Conservation (phyloP, 768 basidiomycete genomes). For the Leccinum incarnatum region DNA sequence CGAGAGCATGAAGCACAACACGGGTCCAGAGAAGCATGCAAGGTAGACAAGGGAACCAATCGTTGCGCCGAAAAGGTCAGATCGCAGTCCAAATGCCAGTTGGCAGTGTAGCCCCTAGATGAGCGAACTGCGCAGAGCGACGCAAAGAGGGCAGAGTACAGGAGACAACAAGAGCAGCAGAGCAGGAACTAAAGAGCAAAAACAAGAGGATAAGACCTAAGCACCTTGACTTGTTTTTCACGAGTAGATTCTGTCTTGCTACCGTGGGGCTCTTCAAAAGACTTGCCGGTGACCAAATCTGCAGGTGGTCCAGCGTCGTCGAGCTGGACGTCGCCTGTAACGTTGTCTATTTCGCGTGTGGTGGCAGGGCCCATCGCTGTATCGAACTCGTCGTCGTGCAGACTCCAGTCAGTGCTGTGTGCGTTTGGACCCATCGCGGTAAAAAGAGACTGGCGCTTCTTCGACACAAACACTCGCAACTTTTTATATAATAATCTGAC, state of each 20-base stretch:
- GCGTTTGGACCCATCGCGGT: conserved; percentile 25
- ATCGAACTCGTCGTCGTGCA: conserved; percentile 45
- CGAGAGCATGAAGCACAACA: conserved; percentile 27
- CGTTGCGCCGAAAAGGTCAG: conserved; percentile 28
- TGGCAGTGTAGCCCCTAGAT: conserved; percentile 19
- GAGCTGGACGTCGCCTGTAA: conserved; percentile 41
- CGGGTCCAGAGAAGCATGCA: conserved; percentile 37
- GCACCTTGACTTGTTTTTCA: conserved; percentile 86
- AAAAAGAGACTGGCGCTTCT: conserved; percentile 1
- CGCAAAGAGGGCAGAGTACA: conserved; percentile 16
- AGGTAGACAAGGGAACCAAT: conserved; percentile 33
- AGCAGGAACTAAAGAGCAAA: conserved; percentile 26
- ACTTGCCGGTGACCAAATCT: conserved; percentile 18
- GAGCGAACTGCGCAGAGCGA: conserved; percentile 16
- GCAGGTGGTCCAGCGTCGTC: conserved; percentile 20
- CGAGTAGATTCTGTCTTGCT: conserved; percentile 45
- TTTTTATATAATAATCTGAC: conserved; percentile 1
- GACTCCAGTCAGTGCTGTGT: conserved; percentile 41
- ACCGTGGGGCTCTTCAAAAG: conserved; percentile 46
- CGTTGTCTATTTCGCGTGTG: conserved; percentile 44
- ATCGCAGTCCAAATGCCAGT: conserved; percentile 23
- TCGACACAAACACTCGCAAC: neutral
- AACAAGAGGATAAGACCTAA: conserved; percentile 60
- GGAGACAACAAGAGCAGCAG: conserved; percentile 20
- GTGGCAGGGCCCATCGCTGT: conserved; percentile 45